These are phyloP conservation scores for Anthostomella pinea DNA, from an alignment of 2,329 filamentous ascomycete genomes.

Conservation along the genomic window DNA sequence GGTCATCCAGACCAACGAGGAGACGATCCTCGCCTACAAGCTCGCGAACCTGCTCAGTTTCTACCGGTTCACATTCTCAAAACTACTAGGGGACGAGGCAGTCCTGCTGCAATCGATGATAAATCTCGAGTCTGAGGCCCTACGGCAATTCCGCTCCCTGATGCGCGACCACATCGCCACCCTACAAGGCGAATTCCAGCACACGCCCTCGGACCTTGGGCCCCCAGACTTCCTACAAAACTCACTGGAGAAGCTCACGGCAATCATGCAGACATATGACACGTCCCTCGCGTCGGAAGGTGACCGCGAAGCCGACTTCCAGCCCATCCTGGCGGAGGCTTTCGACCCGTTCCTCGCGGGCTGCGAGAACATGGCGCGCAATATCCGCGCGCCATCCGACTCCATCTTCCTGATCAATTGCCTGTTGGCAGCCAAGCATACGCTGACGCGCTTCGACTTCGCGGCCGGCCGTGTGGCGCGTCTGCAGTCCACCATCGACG, in stretches of 20 bases:
- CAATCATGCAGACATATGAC: slow-evolving; percentile 84
- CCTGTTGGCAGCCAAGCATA: slow-evolving; percentile 54
- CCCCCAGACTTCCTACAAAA: slow-evolving; percentile 79
- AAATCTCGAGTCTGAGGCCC: slow-evolving; percentile 69
- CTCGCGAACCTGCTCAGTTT: slow-evolving; percentile 86
- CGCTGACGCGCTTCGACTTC: slow-evolving; percentile 62
- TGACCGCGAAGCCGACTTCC: slow-evolving; percentile 66
- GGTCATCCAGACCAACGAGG: slow-evolving; percentile 88
- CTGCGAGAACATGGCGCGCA: slow-evolving; percentile 66
- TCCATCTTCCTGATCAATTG: slow-evolving; percentile 75
- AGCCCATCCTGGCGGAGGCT: slow-evolving; percentile 71
- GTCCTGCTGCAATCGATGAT: slow-evolving; percentile 66
- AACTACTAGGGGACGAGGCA: slow-evolving; percentile 69
- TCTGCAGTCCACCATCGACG: slow-evolving; percentile 55
- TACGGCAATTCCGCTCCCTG: slow-evolving; percentile 77
- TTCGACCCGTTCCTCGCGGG: slow-evolving; percentile 81
- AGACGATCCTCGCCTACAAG: slow-evolving; percentile 84
- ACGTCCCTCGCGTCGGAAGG: slow-evolving; percentile 65
- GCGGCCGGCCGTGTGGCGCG: slow-evolving; percentile 52
- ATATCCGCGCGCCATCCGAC: slow-evolving; percentile 53
- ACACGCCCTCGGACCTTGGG: slow-evolving; percentile 68
- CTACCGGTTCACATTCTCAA: slow-evolving; percentile 81
- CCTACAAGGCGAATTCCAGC: slow-evolving; percentile 68
- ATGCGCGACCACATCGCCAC: slow-evolving; percentile 77
- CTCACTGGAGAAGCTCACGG: slow-evolving; percentile 71